A percentile compares a stretch with the other conserved stretches of the same genome.
These are phyloP conservation scores for Berberis thunbergii DNA, from an alignment of 164 flowering plant species.

Conservation along the genomic window DNA sequence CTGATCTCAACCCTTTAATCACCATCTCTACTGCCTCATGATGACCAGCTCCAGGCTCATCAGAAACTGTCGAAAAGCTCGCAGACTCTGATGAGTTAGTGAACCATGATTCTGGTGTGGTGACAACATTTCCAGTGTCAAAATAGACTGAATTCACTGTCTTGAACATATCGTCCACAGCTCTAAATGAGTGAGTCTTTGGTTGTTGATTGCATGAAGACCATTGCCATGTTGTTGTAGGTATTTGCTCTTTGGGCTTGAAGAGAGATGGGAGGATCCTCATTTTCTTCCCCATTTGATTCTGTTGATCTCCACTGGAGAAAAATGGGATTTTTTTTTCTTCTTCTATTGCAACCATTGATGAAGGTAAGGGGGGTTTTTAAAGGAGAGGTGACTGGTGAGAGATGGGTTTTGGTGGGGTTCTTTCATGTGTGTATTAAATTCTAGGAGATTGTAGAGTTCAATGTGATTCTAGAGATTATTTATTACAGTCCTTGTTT, in stretches of 20 bases:
- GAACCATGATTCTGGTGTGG: constrained; percentile 28
- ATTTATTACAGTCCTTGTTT: neutral
- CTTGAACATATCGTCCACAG: constrained; percentile 22
- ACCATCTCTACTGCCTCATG: constrained; percentile 30
- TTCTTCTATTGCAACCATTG: constrained; percentile 13
- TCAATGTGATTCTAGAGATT: constrained; percentile 17
- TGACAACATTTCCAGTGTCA: constrained; percentile 8
- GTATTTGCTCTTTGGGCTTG: constrained; percentile 14
- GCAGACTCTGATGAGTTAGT: constrained; percentile 29
- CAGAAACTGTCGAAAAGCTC: constrained; percentile 31
- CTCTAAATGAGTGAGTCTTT: constrained; percentile 58
- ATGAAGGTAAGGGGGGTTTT: constrained; percentile 21
- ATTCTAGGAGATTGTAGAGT: constrained; percentile 10
- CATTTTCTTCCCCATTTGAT: constrained; percentile 25
- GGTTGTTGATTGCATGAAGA: constrained; percentile 54
- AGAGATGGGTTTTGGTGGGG: constrained; percentile 17
- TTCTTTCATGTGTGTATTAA: constrained; percentile 18
- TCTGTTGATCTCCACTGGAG: neutral
- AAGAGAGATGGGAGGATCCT: constrained; percentile 13
- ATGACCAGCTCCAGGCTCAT: constrained; percentile 10
- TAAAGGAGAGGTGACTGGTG: constrained; percentile 11
- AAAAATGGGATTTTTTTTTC: constrained; percentile 1
- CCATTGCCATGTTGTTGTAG: constrained; percentile 53
- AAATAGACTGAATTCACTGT: constrained; percentile 33
- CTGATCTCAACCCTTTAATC: constrained; percentile 43